These are phyloP conservation scores for Neofusicoccum cordaticola DNA, from an alignment of 2,329 filamentous ascomycete species.

Conservation along the genomic window DNA sequence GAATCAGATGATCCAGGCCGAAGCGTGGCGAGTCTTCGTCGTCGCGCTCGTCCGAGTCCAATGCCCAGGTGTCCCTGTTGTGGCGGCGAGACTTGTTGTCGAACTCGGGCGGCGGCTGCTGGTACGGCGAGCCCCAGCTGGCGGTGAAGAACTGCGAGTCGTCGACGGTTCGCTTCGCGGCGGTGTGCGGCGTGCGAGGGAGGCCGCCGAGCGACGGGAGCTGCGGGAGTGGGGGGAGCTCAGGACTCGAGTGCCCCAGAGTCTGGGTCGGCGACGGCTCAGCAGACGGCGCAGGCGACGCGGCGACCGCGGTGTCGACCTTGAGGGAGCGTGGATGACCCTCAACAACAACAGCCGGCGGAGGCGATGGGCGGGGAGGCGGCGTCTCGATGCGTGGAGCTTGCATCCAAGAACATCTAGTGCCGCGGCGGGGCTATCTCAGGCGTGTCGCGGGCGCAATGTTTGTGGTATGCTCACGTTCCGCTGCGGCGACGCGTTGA, in stretches of 20 bases:
- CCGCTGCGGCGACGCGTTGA: not conserved
- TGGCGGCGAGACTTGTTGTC: conserved; percentile 24
- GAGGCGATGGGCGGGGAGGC: conserved; percentile 35
- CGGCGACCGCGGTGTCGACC: conserved; percentile 29
- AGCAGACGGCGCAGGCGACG: conserved; percentile 37
- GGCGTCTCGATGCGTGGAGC: conserved; percentile 34
- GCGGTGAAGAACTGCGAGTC: conserved; percentile 64
- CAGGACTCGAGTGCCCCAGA: conserved; percentile 41
- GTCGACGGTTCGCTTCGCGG: conserved; percentile 39
- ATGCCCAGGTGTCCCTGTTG: conserved; percentile 26
- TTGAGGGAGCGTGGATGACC: conserved; percentile 25
- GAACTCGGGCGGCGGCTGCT: conserved; percentile 55
- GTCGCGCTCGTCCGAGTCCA: conserved; percentile 19
- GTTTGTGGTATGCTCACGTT: conserved; percentile 9
- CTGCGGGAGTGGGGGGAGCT: conserved; percentile 38
- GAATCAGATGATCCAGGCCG: conserved; percentile 38
- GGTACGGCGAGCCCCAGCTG: conserved; percentile 91
- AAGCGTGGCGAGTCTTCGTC: conserved; percentile 28
- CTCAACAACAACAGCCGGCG: conserved; percentile 27
- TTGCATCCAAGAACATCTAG: conserved; percentile 35
- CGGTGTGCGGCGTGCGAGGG: conserved; percentile 35
- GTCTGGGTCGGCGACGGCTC: conserved; percentile 41
- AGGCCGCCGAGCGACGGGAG: conserved; percentile 31
- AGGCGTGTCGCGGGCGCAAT: not conserved
- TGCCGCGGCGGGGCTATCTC: conserved; percentile 1